A percentile compares a stretch with the other conserved stretches of the same genome.
These are phyloP conservation scores for Colletotrichum sp. DNA, from an alignment of 2,329 filamentous ascomycete species.

Conservation along the genomic window DNA sequence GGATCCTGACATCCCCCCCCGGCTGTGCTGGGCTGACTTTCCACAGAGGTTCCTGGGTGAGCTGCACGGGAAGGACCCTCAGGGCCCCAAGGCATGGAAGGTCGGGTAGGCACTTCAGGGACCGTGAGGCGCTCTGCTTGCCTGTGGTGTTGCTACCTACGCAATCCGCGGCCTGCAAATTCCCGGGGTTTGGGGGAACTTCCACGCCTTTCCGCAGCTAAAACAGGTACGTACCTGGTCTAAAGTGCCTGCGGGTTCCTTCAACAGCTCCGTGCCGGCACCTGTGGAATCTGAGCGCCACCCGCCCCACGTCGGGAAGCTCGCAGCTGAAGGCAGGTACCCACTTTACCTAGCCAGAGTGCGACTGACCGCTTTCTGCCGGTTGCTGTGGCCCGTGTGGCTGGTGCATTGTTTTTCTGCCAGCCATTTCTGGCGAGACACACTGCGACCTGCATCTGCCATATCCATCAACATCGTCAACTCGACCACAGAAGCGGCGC, in stretches of 20 bases:
- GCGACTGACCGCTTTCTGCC: conserved; percentile 14
- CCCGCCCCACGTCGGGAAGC: background rate
- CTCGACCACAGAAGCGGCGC: conserved; percentile 15
- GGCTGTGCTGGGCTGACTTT: background rate
- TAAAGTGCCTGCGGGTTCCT: background rate
- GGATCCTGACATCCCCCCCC: conserved; percentile 17
- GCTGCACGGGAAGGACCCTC: background rate
- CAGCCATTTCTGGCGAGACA: background rate
- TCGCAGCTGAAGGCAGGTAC: background rate
- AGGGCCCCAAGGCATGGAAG: background rate
- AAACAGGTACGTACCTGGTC: background rate
- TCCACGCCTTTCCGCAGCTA: background rate
- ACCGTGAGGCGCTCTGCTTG: background rate
- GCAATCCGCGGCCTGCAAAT: background rate
- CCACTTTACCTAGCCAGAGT: background rate
- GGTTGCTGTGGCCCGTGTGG: conserved; percentile 18
- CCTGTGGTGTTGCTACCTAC: background rate
- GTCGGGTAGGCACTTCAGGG: background rate
- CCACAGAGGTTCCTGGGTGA: background rate
- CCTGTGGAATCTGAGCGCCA: background rate
- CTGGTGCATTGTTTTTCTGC: conserved; percentile 22
- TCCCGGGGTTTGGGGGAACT: background rate
- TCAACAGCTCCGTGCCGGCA: background rate
- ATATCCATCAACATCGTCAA: conserved; percentile 11
- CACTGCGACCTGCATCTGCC: background rate